Conservation (phyloP, 2,329 filamentous ascomycete species). For the Hypoxylon rubiginosum region DNA sequence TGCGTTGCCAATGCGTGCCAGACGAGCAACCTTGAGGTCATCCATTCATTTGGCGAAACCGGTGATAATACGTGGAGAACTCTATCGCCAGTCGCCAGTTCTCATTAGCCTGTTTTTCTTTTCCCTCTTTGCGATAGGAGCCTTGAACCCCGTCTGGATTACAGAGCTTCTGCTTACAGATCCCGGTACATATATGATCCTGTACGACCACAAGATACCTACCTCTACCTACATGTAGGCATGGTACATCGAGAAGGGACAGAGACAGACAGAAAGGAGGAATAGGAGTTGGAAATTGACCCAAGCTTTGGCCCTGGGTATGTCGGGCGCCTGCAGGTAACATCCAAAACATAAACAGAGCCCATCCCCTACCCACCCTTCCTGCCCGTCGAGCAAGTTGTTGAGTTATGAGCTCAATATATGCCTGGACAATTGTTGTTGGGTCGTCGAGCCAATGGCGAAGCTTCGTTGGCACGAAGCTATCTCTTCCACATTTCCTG, state of each 20-base stretch:
- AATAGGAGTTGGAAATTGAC: neutral
- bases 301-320: neutral
- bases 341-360: neutral
- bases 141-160: neutral
- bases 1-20: neutral
- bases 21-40: neutral
- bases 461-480: neutral
- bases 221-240: too few species aligned
- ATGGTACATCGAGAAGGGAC: too few species aligned
- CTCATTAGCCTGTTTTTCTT: neutral
- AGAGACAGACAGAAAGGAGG: neutral
- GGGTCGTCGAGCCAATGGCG: constrained; percentile 10
- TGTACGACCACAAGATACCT: neutral
- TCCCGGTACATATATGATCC: neutral
- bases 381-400: too few species aligned
- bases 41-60: neutral
- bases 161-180: constrained; percentile 1
- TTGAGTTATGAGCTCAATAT: neutral
- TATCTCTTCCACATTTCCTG: neutral
- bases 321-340: constrained; percentile 1
- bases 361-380: too few species aligned
- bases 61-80: constrained; percentile 11
- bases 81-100: constrained; percentile 4
- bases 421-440: constrained; percentile 6
- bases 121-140: neutral